phyloP scores from a whole-genome alignment of 176 grass and related monocot genomes.

The Ensete ventricosum region DNA sequence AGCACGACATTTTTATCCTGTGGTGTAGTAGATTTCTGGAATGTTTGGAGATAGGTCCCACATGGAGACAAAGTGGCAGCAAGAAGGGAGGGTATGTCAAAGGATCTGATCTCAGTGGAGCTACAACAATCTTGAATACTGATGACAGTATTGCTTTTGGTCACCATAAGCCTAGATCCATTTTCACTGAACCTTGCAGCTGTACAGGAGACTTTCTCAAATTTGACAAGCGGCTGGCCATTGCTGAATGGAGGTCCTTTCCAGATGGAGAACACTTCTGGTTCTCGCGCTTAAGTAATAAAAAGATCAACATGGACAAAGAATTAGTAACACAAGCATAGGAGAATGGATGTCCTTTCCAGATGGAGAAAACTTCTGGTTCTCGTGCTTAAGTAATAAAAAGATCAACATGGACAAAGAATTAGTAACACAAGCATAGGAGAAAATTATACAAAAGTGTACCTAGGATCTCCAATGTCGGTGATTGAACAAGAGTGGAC shows the following conservation, averaged over 20 bases:
- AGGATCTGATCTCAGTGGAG: conserved; percentile 42
- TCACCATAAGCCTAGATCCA: conserved; percentile 65
- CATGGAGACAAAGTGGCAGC: conserved; percentile 56
- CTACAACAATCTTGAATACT: conserved; percentile 54
- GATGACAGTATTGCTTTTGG: conserved; percentile 36
- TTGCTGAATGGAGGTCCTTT: conserved; percentile 63
- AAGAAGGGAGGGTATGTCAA: conserved; percentile 68
- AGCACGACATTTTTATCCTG: conserved; percentile 87
- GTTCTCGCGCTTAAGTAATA: conserved; percentile 48
- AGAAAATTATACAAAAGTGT: neutral
- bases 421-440: neutral
- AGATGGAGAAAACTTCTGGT: conserved; percentile 76
- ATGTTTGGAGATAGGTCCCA: conserved; percentile 77
- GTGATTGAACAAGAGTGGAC: conserved; percentile 11
- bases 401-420: neutral
- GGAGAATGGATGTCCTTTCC: conserved; percentile 57
- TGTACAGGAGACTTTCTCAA: conserved; percentile 49
- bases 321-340: neutral
- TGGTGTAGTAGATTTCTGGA: conserved; percentile 63
- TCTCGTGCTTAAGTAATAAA: conserved; percentile 42
- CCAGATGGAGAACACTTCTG: conserved; percentile 81
- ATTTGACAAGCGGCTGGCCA: conserved; percentile 44
- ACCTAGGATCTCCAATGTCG: neutral
- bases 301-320: neutral
- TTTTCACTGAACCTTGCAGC: conserved; percentile 53